A percentile compares a stretch with the other conserved stretches of the same genome.
Evolutionary conservation across 2,329 filamentous ascomycete genomes (phyloP).

Genomic region (Colletotrichum shisoi): DNA sequence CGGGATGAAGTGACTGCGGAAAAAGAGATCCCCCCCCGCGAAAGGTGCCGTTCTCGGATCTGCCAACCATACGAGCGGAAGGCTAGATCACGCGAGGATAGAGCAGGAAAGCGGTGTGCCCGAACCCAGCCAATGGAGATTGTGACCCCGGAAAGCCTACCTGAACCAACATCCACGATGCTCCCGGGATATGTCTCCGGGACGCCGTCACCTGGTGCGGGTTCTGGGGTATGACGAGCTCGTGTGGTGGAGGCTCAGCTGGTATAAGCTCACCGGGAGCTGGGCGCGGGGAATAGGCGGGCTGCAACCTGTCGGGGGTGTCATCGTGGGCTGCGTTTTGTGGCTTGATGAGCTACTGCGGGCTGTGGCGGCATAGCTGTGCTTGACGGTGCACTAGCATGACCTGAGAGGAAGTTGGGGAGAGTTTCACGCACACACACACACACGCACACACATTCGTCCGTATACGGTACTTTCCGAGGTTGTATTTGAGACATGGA

Average conservation of each 20-base stretch:
- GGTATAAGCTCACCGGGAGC: background rate
- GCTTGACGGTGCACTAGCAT: background rate
- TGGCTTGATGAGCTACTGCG: constrained; percentile 11
- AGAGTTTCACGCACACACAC: background rate
- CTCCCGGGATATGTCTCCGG: background rate
- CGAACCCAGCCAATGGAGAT: background rate
- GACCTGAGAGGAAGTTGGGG: background rate
- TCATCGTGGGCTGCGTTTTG: constrained; percentile 1
- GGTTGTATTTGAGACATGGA: constrained; percentile 4
- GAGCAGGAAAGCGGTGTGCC: background rate
- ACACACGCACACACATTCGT: too few relatives aligned
- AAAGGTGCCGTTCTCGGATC: background rate
- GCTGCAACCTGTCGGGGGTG: constrained; percentile 4
- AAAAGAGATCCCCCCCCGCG: too few relatives aligned
- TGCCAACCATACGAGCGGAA: background rate
- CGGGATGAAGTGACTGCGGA: too few relatives aligned
- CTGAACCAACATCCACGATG: background rate
- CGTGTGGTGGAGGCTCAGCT: constrained; percentile 28
- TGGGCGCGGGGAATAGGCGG: background rate
- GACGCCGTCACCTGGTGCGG: background rate
- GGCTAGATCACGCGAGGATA: background rate
- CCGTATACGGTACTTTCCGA: background rate
- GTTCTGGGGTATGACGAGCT: constrained; percentile 12
- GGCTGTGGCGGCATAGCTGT: constrained; percentile 1
- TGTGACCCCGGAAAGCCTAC: rapidly evolving